These are phyloP conservation scores for Albatrellus sp. DNA, from an alignment of 1,284 basidiomycete genomes.

Conservation along the genomic window DNA sequence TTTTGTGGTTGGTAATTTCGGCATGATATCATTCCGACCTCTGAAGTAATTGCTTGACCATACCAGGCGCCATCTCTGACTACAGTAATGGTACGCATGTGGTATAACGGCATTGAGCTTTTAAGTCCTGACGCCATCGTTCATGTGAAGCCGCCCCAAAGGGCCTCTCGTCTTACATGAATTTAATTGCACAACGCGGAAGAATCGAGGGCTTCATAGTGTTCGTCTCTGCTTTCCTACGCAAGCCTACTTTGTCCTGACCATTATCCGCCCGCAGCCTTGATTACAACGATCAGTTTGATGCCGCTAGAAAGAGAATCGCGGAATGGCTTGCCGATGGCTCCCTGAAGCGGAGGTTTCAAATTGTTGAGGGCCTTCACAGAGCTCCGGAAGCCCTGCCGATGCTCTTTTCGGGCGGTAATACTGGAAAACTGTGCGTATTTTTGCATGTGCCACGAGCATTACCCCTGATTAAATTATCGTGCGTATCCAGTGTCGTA, in stretches of 20 bases:
- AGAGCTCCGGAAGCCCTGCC: slow-evolving; percentile 58
- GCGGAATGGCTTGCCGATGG: slow-evolving; percentile 48
- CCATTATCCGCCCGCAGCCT: slow-evolving; percentile 29
- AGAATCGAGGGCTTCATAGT: slow-evolving; percentile 78
- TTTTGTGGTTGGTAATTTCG: slow-evolving; percentile 39
- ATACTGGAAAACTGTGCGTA: slow-evolving; percentile 73
- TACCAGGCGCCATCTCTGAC: slow-evolving; percentile 62
- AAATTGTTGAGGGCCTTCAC: slow-evolving; percentile 64
- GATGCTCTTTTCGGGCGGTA: slow-evolving; percentile 69
- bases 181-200: slow-evolving; percentile 66
- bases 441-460: neutral
- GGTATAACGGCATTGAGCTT: too few relatives aligned
- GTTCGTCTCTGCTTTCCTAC: slow-evolving; percentile 23
- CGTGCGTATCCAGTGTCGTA: slow-evolving; percentile 5
- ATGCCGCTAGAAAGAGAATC: slow-evolving; percentile 42
- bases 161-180: slow-evolving; percentile 48
- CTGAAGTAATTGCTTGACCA: slow-evolving; percentile 7
- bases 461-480: neutral
- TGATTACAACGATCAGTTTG: slow-evolving; percentile 50
- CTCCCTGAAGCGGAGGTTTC: slow-evolving; percentile 74
- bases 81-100: slow-evolving; percentile 40
- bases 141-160: slow-evolving; percentile 41
- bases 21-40: neutral
- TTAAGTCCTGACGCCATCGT: neutral
- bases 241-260: neutral